phyloP scores from a whole-genome alignment of 768 basidiomycete species.

The Phlegmacium glaucopus region DNA sequence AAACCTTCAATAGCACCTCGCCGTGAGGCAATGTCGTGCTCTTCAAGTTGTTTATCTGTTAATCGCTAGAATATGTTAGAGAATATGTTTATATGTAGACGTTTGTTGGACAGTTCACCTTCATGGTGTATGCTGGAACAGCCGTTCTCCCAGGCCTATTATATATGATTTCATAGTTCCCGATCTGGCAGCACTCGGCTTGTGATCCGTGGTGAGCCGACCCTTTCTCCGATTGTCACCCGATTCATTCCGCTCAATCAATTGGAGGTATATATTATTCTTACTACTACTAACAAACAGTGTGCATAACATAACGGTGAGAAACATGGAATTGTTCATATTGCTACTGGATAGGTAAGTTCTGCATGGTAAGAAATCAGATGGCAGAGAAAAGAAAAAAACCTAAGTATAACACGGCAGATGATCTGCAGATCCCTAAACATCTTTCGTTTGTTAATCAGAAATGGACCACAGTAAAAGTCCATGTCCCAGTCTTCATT shows the following conservation, averaged over 20 bases:
- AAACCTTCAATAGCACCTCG: slow-evolving; percentile 65
- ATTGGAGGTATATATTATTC: too few relatives aligned
- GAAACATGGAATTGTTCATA: slow-evolving; percentile 3
- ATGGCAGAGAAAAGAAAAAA: slow-evolving; percentile 4
- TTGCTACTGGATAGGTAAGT: background rate
- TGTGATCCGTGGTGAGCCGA: background rate
- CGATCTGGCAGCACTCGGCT: too few relatives aligned
- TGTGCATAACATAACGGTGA: background rate
- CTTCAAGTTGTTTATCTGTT: slow-evolving; percentile 45
- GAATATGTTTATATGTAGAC: background rate
- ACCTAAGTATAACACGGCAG: slow-evolving; percentile 17
- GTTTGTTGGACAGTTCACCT: slow-evolving; percentile 19
- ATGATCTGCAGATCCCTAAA: slow-evolving; percentile 18
- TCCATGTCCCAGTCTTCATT: slow-evolving; percentile 82
- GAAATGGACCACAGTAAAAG: slow-evolving; percentile 93
- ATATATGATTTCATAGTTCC: too few relatives aligned
- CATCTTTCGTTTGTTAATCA: too few relatives aligned
- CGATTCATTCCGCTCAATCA: background rate
- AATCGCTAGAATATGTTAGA: slow-evolving; percentile 2
- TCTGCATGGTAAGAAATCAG: too few relatives aligned
- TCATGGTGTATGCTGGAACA: slow-evolving; percentile 30
- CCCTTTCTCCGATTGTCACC: background rate
- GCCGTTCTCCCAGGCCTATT: too few relatives aligned
- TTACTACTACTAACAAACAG: too few relatives aligned
- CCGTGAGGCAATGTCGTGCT: slow-evolving; percentile 50